Conservation (phyloP, 2,329 filamentous ascomycete species). For the Pestalotiopsis sp. region DNA sequence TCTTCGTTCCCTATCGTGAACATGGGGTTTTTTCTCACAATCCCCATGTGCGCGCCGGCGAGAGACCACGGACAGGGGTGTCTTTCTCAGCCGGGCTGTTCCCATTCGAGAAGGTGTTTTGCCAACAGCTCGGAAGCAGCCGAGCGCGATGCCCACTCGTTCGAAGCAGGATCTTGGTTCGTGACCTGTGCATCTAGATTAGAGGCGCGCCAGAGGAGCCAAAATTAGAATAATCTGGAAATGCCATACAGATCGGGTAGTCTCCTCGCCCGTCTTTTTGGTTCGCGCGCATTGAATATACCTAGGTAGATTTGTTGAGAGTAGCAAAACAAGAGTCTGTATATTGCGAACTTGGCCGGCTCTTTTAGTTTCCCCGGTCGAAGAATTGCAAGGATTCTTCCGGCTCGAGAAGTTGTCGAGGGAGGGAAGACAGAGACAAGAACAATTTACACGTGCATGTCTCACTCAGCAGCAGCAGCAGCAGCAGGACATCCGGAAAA, state of each 20-base stretch:
- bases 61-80: background rate
- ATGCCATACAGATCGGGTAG: background rate
- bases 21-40: background rate
- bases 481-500: too few relatives aligned
- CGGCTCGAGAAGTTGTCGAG: too few relatives aligned
- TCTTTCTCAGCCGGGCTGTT: background rate
- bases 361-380: too few relatives aligned
- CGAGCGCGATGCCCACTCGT: background rate
- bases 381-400: too few relatives aligned
- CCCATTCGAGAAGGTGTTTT: background rate
- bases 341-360: background rate
- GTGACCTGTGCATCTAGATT: background rate
- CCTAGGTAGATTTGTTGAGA: too few relatives aligned
- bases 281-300: too few relatives aligned
- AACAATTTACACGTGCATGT: too few relatives aligned
- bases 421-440: too few relatives aligned
- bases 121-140: background rate
- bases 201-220: background rate
- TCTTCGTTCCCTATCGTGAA: background rate
- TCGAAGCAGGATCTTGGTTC: background rate
- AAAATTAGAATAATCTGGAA: background rate
- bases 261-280: background rate
- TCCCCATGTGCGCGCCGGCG: background rate
- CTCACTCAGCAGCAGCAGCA: too few relatives aligned
- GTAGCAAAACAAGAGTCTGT: background rate